Percentiles rank a stretch among this genome's conserved stretches.
phyloP scores from a whole-genome alignment of 768 basidiomycete genomes.

The Lyophyllum atratum region DNA sequence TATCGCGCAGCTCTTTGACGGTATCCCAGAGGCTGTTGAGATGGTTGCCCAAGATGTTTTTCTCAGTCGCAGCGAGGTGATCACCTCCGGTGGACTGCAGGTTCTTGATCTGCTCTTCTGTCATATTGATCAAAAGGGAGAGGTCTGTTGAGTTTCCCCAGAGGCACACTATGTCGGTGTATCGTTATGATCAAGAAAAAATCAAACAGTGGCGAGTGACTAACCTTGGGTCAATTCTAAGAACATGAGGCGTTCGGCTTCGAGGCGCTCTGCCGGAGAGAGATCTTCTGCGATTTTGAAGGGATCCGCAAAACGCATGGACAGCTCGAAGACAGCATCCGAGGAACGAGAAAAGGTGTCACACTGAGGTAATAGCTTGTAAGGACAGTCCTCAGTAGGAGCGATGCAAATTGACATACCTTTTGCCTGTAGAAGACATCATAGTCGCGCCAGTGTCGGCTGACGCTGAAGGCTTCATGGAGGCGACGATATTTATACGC shows the following conservation, averaged over 20 bases:
- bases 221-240: slow-evolving; percentile 88
- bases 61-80: slow-evolving; percentile 91
- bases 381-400: background rate
- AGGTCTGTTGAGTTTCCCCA: slow-evolving; percentile 98
- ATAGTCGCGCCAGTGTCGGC: slow-evolving; percentile 87
- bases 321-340: slow-evolving; percentile 93
- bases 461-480: slow-evolving; percentile 90
- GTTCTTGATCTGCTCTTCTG: slow-evolving; percentile 94
- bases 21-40: slow-evolving; percentile 70
- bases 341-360: slow-evolving; percentile 93
- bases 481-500: slow-evolving; percentile 92
- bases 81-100: slow-evolving; percentile 98
- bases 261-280: slow-evolving; percentile 56
- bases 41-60: slow-evolving; percentile 93
- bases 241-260: slow-evolving; percentile 85
- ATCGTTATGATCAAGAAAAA: slow-evolving; percentile 1
- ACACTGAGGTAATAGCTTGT: slow-evolving; percentile 48
- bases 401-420: slow-evolving; percentile 31
- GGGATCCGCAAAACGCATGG: slow-evolving; percentile 87
- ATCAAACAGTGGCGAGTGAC: slow-evolving; percentile 14
- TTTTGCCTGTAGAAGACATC: slow-evolving; percentile 97
- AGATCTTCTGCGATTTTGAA: slow-evolving; percentile 62
- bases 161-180: slow-evolving; percentile 67
- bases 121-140: slow-evolving; percentile 95
- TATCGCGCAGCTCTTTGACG: slow-evolving; percentile 67